phyloP scores from a whole-genome alignment of 208 protist species.

The Crithidia sp. region DNA sequence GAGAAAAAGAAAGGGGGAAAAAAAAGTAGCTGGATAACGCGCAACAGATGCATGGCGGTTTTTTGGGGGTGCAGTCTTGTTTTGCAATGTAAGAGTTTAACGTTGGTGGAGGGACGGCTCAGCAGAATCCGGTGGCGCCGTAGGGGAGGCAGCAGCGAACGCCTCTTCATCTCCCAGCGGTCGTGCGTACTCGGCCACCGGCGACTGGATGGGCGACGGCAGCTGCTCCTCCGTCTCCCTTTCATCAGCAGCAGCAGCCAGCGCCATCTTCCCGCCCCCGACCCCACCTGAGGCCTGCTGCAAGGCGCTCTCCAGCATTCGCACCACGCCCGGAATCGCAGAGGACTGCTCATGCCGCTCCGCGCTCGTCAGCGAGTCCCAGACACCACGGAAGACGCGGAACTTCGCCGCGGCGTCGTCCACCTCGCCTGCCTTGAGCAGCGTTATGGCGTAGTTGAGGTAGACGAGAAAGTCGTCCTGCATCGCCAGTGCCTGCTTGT shows the following conservation, averaged over 20 bases:
- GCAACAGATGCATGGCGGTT: too few species aligned
- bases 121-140: too few species aligned
- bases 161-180: too few species aligned
- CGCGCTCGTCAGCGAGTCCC: constrained; percentile 38
- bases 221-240: not conserved
- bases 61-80: too few species aligned
- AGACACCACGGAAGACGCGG: constrained; percentile 46
- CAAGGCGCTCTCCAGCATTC: constrained; percentile 30
- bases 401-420: constrained; percentile 59
- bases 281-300: too few species aligned
- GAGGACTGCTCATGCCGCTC: constrained; percentile 39
- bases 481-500: constrained; percentile 90
- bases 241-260: too few species aligned
- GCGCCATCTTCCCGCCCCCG: too few species aligned
- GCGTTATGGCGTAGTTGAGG: constrained; percentile 94
- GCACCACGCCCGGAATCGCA: constrained; percentile 31
- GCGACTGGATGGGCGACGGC: not conserved
- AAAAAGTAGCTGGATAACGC: too few species aligned
- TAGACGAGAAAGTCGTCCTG: constrained; percentile 84
- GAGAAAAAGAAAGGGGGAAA: too few species aligned
- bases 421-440: constrained; percentile 61
- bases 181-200: not conserved
- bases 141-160: too few species aligned
- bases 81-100: too few species aligned
- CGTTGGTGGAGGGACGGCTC: too few species aligned